These are phyloP conservation scores for Lithocarpus polystachyus DNA, from an alignment of 306 rosid genomes.

Conservation along the genomic window DNA sequence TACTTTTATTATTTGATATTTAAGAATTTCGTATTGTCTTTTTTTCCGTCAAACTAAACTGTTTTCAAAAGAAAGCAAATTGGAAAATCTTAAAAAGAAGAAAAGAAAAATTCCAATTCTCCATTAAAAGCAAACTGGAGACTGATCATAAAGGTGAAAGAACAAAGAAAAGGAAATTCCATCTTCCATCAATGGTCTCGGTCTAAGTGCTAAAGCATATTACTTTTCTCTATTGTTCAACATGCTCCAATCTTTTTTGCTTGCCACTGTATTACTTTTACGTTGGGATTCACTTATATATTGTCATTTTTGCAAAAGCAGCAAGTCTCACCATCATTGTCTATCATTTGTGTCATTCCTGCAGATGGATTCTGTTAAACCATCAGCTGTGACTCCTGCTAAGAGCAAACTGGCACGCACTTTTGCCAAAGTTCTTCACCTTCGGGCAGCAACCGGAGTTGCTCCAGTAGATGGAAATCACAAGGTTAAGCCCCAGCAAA, in stretches of 20 bases:
- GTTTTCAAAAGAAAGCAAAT: constrained; percentile 27
- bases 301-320: neutral
- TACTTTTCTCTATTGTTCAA: constrained; percentile 46
- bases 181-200: constrained; percentile 48
- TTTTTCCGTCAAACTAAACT: constrained; percentile 18
- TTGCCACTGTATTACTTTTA: neutral
- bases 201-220: constrained; percentile 60
- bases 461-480: constrained; percentile 49
- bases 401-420: constrained; percentile 64
- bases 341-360: constrained; percentile 18
- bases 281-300: neutral
- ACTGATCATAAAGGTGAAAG: constrained; percentile 2
- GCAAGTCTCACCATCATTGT: neutral
- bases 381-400: constrained; percentile 51
- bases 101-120: constrained; percentile 37
- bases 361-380: constrained; percentile 79
- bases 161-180: constrained; percentile 41
- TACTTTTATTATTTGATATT: no score
- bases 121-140: constrained; percentile 15
- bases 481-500: constrained; percentile 39
- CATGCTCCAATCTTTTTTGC: constrained; percentile 29
- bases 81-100: constrained; percentile 17
- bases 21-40: no score
- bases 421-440: constrained; percentile 79
- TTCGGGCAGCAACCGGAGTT: constrained; percentile 53